Base-by-base conservation (phyloP, 768 basidiomycete genomes). In the Neoboletus brunneissimus region DNA sequence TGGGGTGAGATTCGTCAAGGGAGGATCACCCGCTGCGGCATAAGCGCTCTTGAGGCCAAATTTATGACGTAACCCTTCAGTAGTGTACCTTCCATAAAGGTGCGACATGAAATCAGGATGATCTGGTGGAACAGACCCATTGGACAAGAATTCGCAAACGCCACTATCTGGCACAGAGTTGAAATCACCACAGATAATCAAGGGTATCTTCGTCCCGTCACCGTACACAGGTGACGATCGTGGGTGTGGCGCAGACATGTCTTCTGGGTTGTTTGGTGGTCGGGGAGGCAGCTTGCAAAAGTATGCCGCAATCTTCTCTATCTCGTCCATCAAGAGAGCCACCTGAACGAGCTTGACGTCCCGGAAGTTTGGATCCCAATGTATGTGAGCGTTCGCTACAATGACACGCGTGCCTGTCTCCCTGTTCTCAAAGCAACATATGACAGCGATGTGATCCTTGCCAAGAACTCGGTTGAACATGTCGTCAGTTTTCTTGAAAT, bases 391-490 rank as follows among this genome's bases (percentile, higher is more conserved):
- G 70, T 98, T 98, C 38, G 89, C 88, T 51, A 98, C 81, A 65
- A 98, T 83, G 54, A 97, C 75, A 16, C 96, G 86, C 13, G 94
- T 87, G 41, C 94, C 94, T 0, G 94, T 91, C 40, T 84, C 80
- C 58, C 83, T 84, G 73, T 89, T 88, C 76, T 99, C 97, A 67
- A 98, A 79, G 31, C 93, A 80, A 64, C 86, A 85, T 55, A 95
- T 78, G 60, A 94, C 85, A 45, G 94, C 94, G 60, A 98, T 91
- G 67, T 98, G 85, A 73, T 98, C 96, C 70, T 93, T 91, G 59
- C 89, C 89, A 63, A 98, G 82, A 53, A 98, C 94, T 32, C 97
- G 93, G 68, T 98, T 98, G 82, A 98, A 98, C 94, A 98, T 95
- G 77, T 98, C 96, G 67, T 98, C 94, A 18, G 94, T 96, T 76